These are phyloP conservation scores for Cadophora malorum DNA, from an alignment of 2,329 filamentous ascomycete genomes.

Conservation along the genomic window DNA sequence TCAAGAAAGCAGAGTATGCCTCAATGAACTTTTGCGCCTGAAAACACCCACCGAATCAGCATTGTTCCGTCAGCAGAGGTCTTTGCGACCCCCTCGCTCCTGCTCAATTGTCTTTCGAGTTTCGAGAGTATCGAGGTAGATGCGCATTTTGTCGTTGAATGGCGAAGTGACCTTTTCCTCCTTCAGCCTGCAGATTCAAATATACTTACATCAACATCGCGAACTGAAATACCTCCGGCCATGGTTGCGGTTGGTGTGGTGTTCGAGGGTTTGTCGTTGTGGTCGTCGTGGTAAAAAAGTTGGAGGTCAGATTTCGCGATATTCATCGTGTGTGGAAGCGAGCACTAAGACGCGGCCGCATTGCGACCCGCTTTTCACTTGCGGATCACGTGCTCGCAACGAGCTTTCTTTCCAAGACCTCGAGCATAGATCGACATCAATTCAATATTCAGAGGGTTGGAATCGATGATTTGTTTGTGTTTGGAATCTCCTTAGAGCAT, in stretches of 20 bases:
- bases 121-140: constrained; percentile 32
- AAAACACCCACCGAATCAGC: constrained; percentile 61
- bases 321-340: constrained; percentile 17
- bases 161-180: constrained; percentile 22
- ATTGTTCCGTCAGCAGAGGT: constrained; percentile 77
- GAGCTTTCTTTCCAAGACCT: background rate
- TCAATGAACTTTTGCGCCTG: constrained; percentile 90
- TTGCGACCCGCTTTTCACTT: background rate
- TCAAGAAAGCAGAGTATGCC: constrained; percentile 87
- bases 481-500: no score
- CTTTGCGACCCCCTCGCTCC: constrained; percentile 75
- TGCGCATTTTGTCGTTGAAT: constrained; percentile 33
- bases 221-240: constrained; percentile 80
- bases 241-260: constrained; percentile 67
- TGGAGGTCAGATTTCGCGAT: constrained; percentile 22
- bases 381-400: background rate
- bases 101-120: constrained; percentile 57
- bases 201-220: constrained; percentile 81
- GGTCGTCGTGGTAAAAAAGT: constrained; percentile 21
- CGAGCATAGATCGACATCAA: no score
- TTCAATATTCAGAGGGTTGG: no score
- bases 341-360: constrained; percentile 7
- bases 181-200: constrained; percentile 36
- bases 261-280: constrained; percentile 33
- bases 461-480: no score